Percentiles rank a stretch among this genome's conserved stretches.
phyloP scores from a whole-genome alignment of 2,329 filamentous ascomycete genomes.

The Colletotrichum cereale region DNA sequence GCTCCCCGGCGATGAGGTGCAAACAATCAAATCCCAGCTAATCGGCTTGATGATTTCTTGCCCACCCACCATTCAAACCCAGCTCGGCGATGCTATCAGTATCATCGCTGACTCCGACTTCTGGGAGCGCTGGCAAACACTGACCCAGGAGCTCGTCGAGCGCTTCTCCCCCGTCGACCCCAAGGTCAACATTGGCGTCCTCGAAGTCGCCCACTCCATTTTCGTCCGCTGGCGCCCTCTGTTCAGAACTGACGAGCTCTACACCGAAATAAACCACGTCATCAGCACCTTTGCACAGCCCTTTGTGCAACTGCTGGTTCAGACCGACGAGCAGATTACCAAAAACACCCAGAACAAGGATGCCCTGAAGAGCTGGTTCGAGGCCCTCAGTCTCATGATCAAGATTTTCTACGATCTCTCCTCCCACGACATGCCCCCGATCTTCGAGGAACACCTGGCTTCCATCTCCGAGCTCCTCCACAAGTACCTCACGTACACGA shows the following conservation, averaged over 20 bases:
- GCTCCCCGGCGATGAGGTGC: constrained; percentile 84
- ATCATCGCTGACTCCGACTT: constrained; percentile 98
- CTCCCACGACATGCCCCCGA: constrained; percentile 94
- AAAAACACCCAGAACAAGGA: constrained; percentile 82
- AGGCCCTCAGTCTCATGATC: constrained; percentile 87
- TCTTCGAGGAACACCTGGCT: constrained; percentile 90
- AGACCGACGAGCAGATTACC: constrained; percentile 78
- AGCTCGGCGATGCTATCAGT: constrained; percentile 96
- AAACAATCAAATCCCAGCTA: constrained; percentile 92
- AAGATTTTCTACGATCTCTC: constrained; percentile 97
- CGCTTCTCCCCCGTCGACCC: constrained; percentile 86
- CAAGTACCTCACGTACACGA: constrained; percentile 93
- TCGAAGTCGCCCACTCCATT: constrained; percentile 98
- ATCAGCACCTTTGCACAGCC: constrained; percentile 85
- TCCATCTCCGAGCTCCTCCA: constrained; percentile 84
- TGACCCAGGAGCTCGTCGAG: constrained; percentile 90
- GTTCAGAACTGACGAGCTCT: constrained; percentile 92
- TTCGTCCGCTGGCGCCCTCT: constrained; percentile 96
- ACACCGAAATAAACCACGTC: constrained; percentile 96
- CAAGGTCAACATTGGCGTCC: constrained; percentile 89
- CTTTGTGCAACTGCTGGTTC: constrained; percentile 83
- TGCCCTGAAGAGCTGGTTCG: constrained; percentile 81
- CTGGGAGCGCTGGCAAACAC: constrained; percentile 95
- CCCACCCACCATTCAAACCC: constrained; percentile 87
- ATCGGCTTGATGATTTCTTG: constrained; percentile 97